phyloP scores from a whole-genome alignment of 2,329 filamentous ascomycete species.

The Colletotrichum spaethianum region DNA sequence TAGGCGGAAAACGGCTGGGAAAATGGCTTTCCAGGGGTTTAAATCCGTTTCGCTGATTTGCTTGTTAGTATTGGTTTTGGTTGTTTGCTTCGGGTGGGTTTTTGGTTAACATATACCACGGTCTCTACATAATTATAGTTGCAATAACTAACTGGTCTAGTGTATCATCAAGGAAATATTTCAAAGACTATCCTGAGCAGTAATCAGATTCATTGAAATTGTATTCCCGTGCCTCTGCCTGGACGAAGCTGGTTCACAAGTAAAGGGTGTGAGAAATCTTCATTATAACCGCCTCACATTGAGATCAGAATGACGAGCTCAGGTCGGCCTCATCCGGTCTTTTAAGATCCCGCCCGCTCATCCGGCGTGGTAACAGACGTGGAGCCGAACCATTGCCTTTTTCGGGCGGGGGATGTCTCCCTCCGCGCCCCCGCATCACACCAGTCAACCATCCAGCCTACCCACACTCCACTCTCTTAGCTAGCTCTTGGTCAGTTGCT shows the following conservation, averaged over 20 bases:
- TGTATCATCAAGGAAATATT: too few relatives aligned
- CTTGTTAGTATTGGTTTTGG: not conserved
- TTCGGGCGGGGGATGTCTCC: conserved; percentile 40
- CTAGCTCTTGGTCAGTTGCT: too few relatives aligned
- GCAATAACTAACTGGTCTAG: too few relatives aligned
- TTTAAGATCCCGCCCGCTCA: conserved; percentile 38
- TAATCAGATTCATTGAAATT: too few relatives aligned
- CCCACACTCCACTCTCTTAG: not conserved
- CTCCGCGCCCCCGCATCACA: conserved; percentile 40
- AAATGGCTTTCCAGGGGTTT: not conserved
- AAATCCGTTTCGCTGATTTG: not conserved
- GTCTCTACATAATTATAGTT: not conserved
- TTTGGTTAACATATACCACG: not conserved
- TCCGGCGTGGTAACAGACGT: conserved; percentile 17
- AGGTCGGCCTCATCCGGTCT: not conserved
- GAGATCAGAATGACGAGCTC: not conserved
- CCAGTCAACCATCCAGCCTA: not conserved
- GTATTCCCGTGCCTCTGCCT: too few relatives aligned
- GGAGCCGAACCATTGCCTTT: conserved; percentile 21
- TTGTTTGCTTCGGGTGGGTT: not conserved
- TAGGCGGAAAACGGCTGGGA: not conserved
- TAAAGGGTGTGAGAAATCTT: too few relatives aligned
- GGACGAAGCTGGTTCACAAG: not conserved
- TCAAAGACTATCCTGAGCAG: too few relatives aligned
- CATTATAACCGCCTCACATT: too few relatives aligned